Conservation (phyloP, 352 stramenopile genomes). For the Globisporangium apiculatum region DNA sequence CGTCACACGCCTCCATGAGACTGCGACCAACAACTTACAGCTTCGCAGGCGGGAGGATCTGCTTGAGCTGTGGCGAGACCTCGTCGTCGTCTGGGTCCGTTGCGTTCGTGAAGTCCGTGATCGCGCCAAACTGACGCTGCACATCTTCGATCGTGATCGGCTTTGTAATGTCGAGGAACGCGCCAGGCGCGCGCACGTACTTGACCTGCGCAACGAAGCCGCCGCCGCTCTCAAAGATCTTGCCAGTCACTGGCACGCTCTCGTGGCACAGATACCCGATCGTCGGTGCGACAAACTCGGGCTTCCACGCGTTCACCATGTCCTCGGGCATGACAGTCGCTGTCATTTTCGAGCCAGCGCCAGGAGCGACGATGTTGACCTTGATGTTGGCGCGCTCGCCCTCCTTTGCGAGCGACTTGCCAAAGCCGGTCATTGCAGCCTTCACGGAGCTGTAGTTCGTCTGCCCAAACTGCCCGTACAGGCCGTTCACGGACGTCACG, state of each 20-base stretch:
- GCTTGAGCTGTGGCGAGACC: slow-evolving; percentile 71
- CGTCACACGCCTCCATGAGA: too few species aligned
- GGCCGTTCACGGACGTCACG: slow-evolving; percentile 35
- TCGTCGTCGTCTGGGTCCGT: slow-evolving; percentile 76
- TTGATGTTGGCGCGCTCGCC: slow-evolving; percentile 79
- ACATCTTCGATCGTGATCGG: slow-evolving; percentile 73
- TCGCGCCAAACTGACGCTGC: slow-evolving; percentile 62
- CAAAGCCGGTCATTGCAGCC: slow-evolving; percentile 90
- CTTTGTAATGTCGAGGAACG: slow-evolving; percentile 66
- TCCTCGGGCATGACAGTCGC: slow-evolving; percentile 78
- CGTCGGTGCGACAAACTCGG: slow-evolving; percentile 84
- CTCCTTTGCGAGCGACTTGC: slow-evolving; percentile 87
- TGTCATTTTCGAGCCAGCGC: slow-evolving; percentile 85
- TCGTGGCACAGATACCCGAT: slow-evolving; percentile 86
- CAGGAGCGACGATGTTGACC: slow-evolving; percentile 84
- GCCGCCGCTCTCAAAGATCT: slow-evolving; percentile 81
- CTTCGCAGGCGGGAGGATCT: slow-evolving; percentile 61
- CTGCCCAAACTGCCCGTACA: slow-evolving; percentile 90
- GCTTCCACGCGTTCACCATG: slow-evolving; percentile 78
- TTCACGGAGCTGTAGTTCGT: slow-evolving; percentile 90
- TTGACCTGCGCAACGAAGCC: slow-evolving; percentile 82
- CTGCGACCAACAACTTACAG: slow-evolving; percentile 27
- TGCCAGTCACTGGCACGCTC: slow-evolving; percentile 58
- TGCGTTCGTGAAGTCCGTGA: slow-evolving; percentile 70
- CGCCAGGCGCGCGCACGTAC: slow-evolving; percentile 59